Conservation (phyloP, 2,329 filamentous ascomycete species). For the Colletotrichum sp. region DNA sequence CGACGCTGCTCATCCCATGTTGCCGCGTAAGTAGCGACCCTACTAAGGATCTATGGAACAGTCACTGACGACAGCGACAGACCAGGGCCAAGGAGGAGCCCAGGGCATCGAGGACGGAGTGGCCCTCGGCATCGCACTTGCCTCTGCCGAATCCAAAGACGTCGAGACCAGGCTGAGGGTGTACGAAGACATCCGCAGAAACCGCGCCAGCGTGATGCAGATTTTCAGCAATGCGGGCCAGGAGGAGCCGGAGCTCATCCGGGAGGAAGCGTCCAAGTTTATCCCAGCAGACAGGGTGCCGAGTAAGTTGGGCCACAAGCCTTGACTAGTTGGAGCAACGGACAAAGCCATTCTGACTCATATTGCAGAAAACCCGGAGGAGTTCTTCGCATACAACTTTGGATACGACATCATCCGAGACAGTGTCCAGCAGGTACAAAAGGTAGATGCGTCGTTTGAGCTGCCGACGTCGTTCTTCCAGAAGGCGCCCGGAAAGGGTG, state of each 20-base stretch:
- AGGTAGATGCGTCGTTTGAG: slow-evolving; percentile 20
- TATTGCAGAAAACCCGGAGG: slow-evolving; percentile 9
- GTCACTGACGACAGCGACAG: slow-evolving; percentile 23
- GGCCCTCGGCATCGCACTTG: slow-evolving; percentile 33
- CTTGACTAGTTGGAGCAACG: background rate
- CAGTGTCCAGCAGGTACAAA: slow-evolving; percentile 22
- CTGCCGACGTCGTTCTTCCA: slow-evolving; percentile 27
- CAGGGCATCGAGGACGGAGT: slow-evolving; percentile 41
- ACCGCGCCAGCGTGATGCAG: slow-evolving; percentile 39
- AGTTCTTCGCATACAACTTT: slow-evolving; percentile 24
- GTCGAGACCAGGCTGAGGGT: slow-evolving; percentile 27
- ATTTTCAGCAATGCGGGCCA: slow-evolving; percentile 42
- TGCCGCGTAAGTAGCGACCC: slow-evolving; percentile 32
- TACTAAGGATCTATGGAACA: background rate
- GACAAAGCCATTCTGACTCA: background rate
- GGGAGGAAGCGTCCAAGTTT: slow-evolving; percentile 31
- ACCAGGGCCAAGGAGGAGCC: slow-evolving; percentile 42
- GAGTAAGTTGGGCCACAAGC: slow-evolving; percentile 24
- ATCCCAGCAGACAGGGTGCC: slow-evolving; percentile 33
- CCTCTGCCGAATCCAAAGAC: slow-evolving; percentile 23
- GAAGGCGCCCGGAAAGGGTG: background rate
- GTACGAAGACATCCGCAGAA: slow-evolving; percentile 29
- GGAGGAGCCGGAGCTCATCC: slow-evolving; percentile 34
- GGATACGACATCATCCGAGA: slow-evolving; percentile 26
- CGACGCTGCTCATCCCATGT: slow-evolving; percentile 43